Base-by-base conservation (phyloP, 2,329 filamentous ascomycete species). In the Pseudocercospora cruenta region DNA sequence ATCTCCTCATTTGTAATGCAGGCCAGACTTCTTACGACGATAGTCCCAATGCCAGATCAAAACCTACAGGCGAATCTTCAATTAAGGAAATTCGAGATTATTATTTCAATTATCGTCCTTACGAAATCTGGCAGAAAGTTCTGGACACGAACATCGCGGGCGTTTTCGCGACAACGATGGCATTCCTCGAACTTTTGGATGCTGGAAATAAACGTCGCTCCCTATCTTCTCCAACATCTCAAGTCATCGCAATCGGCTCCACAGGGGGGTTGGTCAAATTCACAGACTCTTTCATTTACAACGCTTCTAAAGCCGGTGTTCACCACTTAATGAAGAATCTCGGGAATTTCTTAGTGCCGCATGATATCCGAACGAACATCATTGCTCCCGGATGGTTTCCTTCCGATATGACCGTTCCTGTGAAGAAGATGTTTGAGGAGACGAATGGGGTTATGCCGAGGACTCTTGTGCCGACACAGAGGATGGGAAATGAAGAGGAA, bases 1-100 rank as follows among this genome's bases (percentile, higher is more conserved):
- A 87, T 70, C 79, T 86, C 24, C 76, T 86, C 0, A 78, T 86
- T 71, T 69, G 83, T 72, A 86, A 86, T 68, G 83, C 84, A 16
- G 84, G 85, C 26, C 54, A 72, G 58, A 75, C 74, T 4, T 74
- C 74, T 21, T 72, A 66, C 60, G 74, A 76, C 64, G 58, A 64
- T 53, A 66, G 63, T 10, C 74, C 75, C 45, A 71, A 77, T 58
- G 71, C 75, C 21, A 82, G 84, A 0, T 83, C 84, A 0, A 72
- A 79, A 59, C 80, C 78, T 39, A 76, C 69, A 4, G 54, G 63
- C 0, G 71, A 76, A 36, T 71, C 70, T 5, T 70, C 73, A 2
- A 64, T 75, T 16, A 43, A 59, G 5, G 74, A 76, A 58, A 70
- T 76, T 31, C 65, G 74, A 5, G 76, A 77, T 43, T 75, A 83